Conservation (phyloP, 2,329 filamentous ascomycete species). For the Capronia americana region DNA sequence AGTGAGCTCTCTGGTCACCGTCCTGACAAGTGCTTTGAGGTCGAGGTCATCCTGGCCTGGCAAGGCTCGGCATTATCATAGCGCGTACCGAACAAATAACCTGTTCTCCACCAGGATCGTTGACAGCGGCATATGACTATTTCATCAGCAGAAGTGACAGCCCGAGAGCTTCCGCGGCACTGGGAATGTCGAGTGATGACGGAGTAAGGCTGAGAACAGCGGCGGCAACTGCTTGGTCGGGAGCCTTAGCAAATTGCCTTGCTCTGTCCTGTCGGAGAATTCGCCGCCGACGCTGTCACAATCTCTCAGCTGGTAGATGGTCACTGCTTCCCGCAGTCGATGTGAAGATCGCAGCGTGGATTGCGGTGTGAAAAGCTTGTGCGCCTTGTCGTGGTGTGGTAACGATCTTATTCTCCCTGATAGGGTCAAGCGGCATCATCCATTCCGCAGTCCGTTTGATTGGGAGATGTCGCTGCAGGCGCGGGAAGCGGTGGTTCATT, state of each 20-base stretch:
- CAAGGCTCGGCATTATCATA: constrained; percentile 3
- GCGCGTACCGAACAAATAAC: neutral
- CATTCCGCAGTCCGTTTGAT: neutral
- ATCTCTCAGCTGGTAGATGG: neutral
- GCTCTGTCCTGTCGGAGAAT: neutral
- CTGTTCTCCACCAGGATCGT: neutral
- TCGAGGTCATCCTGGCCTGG: constrained; percentile 4
- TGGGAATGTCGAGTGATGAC: neutral
- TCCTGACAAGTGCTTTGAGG: neutral
- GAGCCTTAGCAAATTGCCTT: neutral
- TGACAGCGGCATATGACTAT: neutral
- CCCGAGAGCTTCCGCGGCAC: neutral
- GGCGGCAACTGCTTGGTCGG: neutral
- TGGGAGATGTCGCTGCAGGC: constrained; percentile 1
- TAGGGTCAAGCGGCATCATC: neutral
- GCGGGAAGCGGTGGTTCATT: neutral
- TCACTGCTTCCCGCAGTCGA: neutral
- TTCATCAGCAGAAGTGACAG: neutral
- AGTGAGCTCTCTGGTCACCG: neutral
- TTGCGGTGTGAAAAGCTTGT: neutral
- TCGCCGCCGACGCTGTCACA: neutral
- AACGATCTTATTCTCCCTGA: neutral
- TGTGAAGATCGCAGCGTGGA: neutral
- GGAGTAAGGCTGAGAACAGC: constrained; percentile 2
- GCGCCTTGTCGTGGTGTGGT: neutral